Percentiles rank a stretch among this genome's conserved stretches.
These are phyloP conservation scores for Fragaria nilgerrensis DNA, from an alignment of 306 rosid genomes.

Conservation along the genomic window DNA sequence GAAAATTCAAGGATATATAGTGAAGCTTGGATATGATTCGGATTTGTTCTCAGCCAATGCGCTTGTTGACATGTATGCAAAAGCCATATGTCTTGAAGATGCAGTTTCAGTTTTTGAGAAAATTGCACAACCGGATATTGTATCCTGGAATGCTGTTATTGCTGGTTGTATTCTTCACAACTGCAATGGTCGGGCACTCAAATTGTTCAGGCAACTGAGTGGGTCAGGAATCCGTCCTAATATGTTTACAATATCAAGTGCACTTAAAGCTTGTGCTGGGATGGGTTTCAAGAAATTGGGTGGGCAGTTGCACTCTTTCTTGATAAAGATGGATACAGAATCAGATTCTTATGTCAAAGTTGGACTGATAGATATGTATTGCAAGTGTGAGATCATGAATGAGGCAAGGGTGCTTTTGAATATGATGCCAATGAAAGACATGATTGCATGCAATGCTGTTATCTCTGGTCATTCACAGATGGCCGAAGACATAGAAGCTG, in stretches of 20 bases:
- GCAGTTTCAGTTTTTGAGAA: constrained; percentile 56
- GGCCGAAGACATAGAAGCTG: constrained; percentile 65
- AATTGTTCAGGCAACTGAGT: constrained; percentile 45
- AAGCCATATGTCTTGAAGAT: constrained; percentile 49
- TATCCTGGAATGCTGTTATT: constrained; percentile 89
- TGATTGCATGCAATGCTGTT: constrained; percentile 74
- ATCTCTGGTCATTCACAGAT: constrained; percentile 60
- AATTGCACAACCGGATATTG: constrained; percentile 59
- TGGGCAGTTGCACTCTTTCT: constrained; percentile 62
- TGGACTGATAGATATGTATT: constrained; percentile 77
- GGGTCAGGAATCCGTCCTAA: constrained; percentile 50
- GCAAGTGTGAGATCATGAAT: constrained; percentile 64
- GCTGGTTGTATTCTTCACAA: constrained; percentile 75
- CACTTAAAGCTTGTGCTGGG: constrained; percentile 74
- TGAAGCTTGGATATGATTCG: constrained; percentile 62
- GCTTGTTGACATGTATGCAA: constrained; percentile 83
- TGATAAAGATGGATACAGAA: constrained; percentile 46
- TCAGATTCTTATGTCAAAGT: constrained; percentile 62
- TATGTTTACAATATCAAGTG: constrained; percentile 76
- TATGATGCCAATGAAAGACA: constrained; percentile 54
- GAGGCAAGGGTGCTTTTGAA: constrained; percentile 65
- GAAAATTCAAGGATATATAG: constrained; percentile 40
- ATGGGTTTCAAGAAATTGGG: constrained; percentile 59
- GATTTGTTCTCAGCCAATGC: constrained; percentile 78
- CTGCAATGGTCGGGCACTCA: constrained; percentile 50